Evolutionary conservation across 2,329 filamentous ascomycete genomes (phyloP).

Genomic region (Rugonectria rugulosa): DNA sequence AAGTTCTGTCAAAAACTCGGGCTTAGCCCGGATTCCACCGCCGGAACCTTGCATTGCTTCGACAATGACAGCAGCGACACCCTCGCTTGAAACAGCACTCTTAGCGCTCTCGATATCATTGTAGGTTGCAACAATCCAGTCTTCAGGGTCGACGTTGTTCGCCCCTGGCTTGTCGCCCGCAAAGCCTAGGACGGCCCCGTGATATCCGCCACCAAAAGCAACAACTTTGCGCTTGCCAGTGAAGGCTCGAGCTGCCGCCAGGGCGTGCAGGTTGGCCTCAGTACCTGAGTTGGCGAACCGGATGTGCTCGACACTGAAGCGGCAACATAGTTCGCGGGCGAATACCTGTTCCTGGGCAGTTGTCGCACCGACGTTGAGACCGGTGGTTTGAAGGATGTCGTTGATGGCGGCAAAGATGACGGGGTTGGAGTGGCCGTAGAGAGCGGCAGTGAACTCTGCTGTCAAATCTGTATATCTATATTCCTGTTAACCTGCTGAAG

Average conservation of each 20-base stretch:
- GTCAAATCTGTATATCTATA: conserved; percentile 65
- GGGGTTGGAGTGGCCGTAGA: conserved; percentile 71
- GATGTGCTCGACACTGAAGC: conserved; percentile 64
- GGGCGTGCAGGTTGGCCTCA: conserved; percentile 68
- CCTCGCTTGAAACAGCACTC: conserved; percentile 50
- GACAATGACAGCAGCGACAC: conserved; percentile 69
- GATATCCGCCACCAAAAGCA: conserved; percentile 56
- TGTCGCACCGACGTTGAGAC: conserved; percentile 63
- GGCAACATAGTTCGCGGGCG: conserved; percentile 58
- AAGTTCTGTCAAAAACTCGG: conserved; percentile 60
- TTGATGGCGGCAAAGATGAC: conserved; percentile 58
- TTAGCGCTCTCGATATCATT: conserved; percentile 62
- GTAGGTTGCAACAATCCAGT: conserved; percentile 68
- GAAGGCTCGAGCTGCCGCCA: conserved; percentile 60
- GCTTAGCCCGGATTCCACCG: conserved; percentile 60
- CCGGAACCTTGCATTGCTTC: conserved; percentile 72
- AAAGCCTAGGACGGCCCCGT: conserved; percentile 49
- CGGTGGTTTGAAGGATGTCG: conserved; percentile 52
- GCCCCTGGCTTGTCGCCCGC: conserved; percentile 42
- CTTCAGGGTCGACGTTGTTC: conserved; percentile 58
- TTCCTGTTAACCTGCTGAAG: too few relatives aligned
- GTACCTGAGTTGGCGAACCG: conserved; percentile 73
- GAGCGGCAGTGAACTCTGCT: conserved; percentile 69
- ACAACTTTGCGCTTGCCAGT: conserved; percentile 56
- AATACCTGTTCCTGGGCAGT: conserved; percentile 59